These are phyloP conservation scores for Epichloe uncinata DNA, from an alignment of 2,329 filamentous ascomycete species.

Conservation along the genomic window DNA sequence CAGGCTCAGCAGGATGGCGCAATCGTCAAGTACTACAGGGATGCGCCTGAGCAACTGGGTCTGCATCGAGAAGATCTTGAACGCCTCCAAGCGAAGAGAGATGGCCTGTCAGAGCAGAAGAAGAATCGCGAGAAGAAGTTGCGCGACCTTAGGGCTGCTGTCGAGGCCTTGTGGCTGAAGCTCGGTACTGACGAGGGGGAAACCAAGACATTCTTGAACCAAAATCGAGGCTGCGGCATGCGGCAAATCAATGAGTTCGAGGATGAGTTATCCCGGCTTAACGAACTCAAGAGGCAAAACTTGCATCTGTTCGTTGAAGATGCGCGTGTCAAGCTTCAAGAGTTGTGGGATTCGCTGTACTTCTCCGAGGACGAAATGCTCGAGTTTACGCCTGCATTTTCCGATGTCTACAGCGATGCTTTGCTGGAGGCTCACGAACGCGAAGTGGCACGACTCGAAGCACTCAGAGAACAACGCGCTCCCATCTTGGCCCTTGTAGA, in stretches of 20 bases:
- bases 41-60: slow-evolving; percentile 86
- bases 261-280: slow-evolving; percentile 72
- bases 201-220: slow-evolving; percentile 70
- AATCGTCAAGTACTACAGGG: slow-evolving; percentile 81
- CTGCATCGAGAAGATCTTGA: slow-evolving; percentile 77
- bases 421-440: slow-evolving; percentile 88
- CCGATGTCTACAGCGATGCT: slow-evolving; percentile 92
- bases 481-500: slow-evolving; percentile 76
- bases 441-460: slow-evolving; percentile 72
- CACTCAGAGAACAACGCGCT: slow-evolving; percentile 72
- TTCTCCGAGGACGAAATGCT: slow-evolving; percentile 98
- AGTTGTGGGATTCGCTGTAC: slow-evolving; percentile 88
- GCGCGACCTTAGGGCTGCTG: slow-evolving; percentile 58
- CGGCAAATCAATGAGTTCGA: slow-evolving; percentile 93
- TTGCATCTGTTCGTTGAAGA: slow-evolving; percentile 94
- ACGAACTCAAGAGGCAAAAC: slow-evolving; percentile 90
- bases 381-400: slow-evolving; percentile 93
- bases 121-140: slow-evolving; percentile 64
- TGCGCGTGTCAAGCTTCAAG: slow-evolving; percentile 76
- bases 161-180: slow-evolving; percentile 84
- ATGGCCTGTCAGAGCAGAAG: slow-evolving; percentile 82
- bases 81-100: slow-evolving; percentile 58
- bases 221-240: slow-evolving; percentile 81
- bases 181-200: slow-evolving; percentile 73
- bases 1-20: slow-evolving; percentile 80